phyloP scores from a whole-genome alignment of 2,329 filamentous ascomycete species.

The Parafenestella ontariensis region DNA sequence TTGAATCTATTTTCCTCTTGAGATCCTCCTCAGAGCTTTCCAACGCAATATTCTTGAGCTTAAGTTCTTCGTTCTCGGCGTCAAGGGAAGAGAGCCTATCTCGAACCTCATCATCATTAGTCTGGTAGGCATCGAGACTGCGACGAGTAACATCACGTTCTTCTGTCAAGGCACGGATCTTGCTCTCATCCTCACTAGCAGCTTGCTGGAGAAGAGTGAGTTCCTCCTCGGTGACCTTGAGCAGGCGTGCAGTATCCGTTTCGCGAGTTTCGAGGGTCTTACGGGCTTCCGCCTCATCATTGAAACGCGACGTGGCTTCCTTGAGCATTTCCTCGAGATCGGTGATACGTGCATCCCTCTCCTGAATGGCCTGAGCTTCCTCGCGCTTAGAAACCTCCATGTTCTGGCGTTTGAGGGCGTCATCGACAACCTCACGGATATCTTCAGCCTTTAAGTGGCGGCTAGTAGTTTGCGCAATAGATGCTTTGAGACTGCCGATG shows the following conservation, averaged over 20 bases:
- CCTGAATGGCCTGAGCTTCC: slow-evolving; percentile 37
- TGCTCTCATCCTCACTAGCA: slow-evolving; percentile 52
- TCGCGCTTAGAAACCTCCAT: slow-evolving; percentile 38
- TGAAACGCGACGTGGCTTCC: slow-evolving; percentile 42
- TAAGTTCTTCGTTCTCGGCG: slow-evolving; percentile 65
- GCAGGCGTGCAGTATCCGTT: slow-evolving; percentile 50
- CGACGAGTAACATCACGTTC: slow-evolving; percentile 51
- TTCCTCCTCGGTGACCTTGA: slow-evolving; percentile 60
- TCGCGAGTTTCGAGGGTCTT: slow-evolving; percentile 54
- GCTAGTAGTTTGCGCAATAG: slow-evolving; percentile 55
- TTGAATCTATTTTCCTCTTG: slow-evolving; percentile 59
- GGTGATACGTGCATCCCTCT: slow-evolving; percentile 44
- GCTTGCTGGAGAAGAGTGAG: slow-evolving; percentile 54
- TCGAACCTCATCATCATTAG: slow-evolving; percentile 55
- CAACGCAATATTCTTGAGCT: slow-evolving; percentile 47
- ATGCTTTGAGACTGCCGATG: slow-evolving; percentile 57
- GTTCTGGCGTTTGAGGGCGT: slow-evolving; percentile 46
- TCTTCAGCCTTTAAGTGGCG: slow-evolving; percentile 56
- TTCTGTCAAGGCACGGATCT: slow-evolving; percentile 51
- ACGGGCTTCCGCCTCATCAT: slow-evolving; percentile 53
- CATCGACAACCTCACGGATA: slow-evolving; percentile 45
- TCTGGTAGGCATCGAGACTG: slow-evolving; percentile 48
- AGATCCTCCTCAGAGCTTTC: slow-evolving; percentile 54
- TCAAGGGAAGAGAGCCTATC: slow-evolving; percentile 60
- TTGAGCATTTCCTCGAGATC: slow-evolving; percentile 46